Conservation (phyloP, 257 asterid genomes). For the Solanum pinnatisectum region DNA sequence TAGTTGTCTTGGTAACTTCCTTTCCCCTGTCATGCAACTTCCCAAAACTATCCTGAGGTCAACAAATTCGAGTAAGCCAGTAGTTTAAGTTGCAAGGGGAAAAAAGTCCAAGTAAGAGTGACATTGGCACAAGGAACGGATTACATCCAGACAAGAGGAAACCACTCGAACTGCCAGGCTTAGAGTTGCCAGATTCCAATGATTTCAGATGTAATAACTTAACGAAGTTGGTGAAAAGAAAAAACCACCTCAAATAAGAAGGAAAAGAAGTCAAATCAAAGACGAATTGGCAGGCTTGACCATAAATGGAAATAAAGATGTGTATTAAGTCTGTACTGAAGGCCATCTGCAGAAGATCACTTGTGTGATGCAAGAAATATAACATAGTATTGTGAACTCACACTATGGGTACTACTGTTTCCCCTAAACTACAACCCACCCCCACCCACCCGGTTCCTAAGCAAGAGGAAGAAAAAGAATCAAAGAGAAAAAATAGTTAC, state of each 20-base stretch:
- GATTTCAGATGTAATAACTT: not conserved
- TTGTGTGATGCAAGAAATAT: not conserved
- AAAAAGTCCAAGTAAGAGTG: not conserved
- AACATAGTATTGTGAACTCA: not conserved
- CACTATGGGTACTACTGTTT: not conserved
- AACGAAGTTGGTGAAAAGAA: not conserved
- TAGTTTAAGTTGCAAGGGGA: not conserved
- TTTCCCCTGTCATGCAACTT: constrained; percentile 70
- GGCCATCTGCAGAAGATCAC: not conserved
- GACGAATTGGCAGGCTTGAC: not conserved
- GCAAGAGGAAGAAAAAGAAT: not conserved
- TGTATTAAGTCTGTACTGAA: not conserved
- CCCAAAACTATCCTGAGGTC: constrained; percentile 71
- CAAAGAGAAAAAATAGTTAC: not conserved
- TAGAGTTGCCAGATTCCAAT: not conserved
- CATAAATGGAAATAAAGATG: not conserved
- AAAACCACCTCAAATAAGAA: not conserved
- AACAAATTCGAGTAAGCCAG: constrained; percentile 4
- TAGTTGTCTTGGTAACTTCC: constrained; percentile 70
- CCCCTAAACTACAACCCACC: not conserved
- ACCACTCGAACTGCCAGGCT: not conserved
- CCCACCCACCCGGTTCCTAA: not conserved
- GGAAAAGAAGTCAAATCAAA: not conserved
- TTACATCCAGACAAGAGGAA: not conserved
- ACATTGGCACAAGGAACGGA: not conserved